phyloP scores from a whole-genome alignment of 1,139 yeast species.

The Pichia sp. region DNA sequence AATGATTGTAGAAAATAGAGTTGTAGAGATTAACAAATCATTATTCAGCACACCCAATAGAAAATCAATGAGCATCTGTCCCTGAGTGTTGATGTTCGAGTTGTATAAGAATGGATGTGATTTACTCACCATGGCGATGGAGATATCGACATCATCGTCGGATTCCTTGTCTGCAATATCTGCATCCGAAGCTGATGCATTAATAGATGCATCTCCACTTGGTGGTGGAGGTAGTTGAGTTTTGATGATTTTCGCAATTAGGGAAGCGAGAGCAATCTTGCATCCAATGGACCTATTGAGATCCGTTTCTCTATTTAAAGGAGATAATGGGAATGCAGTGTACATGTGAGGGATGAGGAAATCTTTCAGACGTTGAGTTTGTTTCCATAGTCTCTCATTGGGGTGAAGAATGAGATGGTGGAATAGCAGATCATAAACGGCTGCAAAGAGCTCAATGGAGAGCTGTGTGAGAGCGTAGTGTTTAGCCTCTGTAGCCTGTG shows the following conservation, averaged over 20 bases:
- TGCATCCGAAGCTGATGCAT: too few species aligned
- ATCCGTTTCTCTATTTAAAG: conserved; percentile 47
- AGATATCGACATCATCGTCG: too few species aligned
- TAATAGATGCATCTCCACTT: too few species aligned
- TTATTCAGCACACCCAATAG: conserved; percentile 49
- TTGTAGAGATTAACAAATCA: conserved; percentile 47
- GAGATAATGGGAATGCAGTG: conserved; percentile 38
- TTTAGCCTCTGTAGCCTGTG: background rate
- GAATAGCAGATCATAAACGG: conserved; percentile 21
- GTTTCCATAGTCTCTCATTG: conserved; percentile 22
- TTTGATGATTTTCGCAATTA: conserved; percentile 63
- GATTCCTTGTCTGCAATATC: too few species aligned
- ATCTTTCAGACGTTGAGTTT: conserved; percentile 37
- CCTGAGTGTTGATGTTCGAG: conserved; percentile 59
- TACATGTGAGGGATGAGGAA: conserved; percentile 33
- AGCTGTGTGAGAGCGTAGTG: background rate
- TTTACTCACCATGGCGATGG: conserved; percentile 51
- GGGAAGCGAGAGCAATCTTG: conserved; percentile 62
- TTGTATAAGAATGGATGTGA: conserved; percentile 63
- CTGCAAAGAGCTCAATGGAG: conserved; percentile 21
- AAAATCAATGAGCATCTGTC: conserved; percentile 59
- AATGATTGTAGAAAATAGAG: conserved; percentile 48
- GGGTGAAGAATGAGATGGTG: conserved; percentile 17
- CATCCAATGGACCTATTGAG: conserved; percentile 44
- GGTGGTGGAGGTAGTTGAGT: conserved; percentile 60